Evolutionary conservation across 2,329 filamentous ascomycete species (phyloP).

Genomic region (Neoscytalidium dimidiatum): DNA sequence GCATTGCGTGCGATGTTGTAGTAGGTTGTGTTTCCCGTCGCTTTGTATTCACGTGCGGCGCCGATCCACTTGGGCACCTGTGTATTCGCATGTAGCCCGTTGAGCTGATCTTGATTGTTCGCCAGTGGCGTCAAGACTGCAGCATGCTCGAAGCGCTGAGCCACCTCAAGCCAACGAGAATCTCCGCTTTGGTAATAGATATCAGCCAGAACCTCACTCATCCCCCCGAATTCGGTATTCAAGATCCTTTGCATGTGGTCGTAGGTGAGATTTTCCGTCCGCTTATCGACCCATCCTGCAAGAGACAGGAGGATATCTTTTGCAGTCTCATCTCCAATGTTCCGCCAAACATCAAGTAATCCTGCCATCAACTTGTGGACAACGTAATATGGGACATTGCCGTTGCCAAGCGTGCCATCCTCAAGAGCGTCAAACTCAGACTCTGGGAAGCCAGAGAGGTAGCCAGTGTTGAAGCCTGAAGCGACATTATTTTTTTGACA

Average conservation of each 20-base stretch:
- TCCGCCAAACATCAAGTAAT: conserved; percentile 53
- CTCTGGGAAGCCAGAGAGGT: conserved; percentile 56
- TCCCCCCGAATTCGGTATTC: conserved; percentile 55
- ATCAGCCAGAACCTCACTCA: conserved; percentile 55
- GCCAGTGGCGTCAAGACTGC: conserved; percentile 51
- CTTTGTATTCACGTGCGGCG: conserved; percentile 51
- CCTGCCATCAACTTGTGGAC: conserved; percentile 58
- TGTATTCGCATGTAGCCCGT: conserved; percentile 56
- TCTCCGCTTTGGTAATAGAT: conserved; percentile 52
- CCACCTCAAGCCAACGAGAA: conserved; percentile 48
- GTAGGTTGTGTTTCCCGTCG: conserved; percentile 49
- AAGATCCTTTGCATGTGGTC: conserved; percentile 52
- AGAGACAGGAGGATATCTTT: conserved; percentile 47
- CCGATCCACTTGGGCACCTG: conserved; percentile 59
- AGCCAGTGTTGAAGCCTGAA: conserved; percentile 48
- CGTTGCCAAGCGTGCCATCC: conserved; percentile 45
- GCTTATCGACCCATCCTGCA: conserved; percentile 52
- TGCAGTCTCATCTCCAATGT: conserved; percentile 46
- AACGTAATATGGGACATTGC: conserved; percentile 57
- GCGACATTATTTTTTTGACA: conserved; percentile 54
- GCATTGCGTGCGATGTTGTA: conserved; percentile 53
- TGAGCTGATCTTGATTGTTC: conserved; percentile 46
- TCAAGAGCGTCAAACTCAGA: conserved; percentile 52
- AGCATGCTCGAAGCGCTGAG: conserved; percentile 54
- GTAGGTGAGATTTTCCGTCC: conserved; percentile 47